phyloP scores from a whole-genome alignment of 176 grass and related monocot genomes.

The Microstegium vimineum region DNA sequence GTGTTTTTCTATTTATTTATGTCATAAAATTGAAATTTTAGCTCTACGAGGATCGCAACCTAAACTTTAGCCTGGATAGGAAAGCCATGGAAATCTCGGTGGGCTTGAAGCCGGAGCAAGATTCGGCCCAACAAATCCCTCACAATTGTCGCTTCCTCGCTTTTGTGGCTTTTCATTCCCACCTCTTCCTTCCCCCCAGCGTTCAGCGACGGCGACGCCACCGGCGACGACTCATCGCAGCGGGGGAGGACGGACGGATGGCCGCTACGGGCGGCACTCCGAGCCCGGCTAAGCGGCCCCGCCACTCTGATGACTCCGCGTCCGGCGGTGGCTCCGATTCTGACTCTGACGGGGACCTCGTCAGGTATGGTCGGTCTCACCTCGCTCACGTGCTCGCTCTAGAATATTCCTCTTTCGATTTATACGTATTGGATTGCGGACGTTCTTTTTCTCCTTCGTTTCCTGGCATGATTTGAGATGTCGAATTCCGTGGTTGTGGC shows the following conservation, averaged over 20 bases:
- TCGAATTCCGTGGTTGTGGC: background rate
- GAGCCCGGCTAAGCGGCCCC: background rate
- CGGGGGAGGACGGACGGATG: background rate
- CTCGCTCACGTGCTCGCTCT: background rate
- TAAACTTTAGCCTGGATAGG: background rate
- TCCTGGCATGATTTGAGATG: background rate
- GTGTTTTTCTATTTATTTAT: too few relatives aligned
- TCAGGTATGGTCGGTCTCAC: slow-evolving; percentile 15
- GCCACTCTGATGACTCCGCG: background rate
- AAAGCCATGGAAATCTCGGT: background rate
- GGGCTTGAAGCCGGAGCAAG: background rate
- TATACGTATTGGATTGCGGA: background rate
- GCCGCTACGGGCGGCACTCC: background rate
- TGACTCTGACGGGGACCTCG: slow-evolving; percentile 16
- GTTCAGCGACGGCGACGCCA: background rate
- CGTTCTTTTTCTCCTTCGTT: background rate
- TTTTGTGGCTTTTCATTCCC: background rate
- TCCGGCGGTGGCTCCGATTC: background rate
- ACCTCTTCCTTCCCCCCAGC: background rate
- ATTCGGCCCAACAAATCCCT: background rate
- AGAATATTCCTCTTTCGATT: background rate
- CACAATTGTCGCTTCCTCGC: background rate
- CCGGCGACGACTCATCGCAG: slow-evolving; percentile 3
- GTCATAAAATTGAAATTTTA: too few relatives aligned
- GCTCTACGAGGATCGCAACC: background rate